Percentiles rank a stretch among this genome's conserved stretches.
Evolutionary conservation across 2,329 filamentous ascomycete species (phyloP).

Genomic region (Claviceps sp.): DNA sequence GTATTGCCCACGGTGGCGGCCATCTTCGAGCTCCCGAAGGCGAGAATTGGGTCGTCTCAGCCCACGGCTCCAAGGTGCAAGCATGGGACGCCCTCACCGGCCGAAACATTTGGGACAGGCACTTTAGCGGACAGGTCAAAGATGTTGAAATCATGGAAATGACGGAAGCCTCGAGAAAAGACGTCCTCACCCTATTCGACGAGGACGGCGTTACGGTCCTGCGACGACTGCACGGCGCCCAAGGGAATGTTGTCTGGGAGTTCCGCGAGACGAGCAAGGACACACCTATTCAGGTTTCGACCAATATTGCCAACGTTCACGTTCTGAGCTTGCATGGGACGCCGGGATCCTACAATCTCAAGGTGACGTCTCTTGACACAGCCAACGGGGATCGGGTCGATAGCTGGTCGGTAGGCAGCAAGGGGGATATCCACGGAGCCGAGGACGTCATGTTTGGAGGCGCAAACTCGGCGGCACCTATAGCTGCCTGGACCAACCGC

Average conservation of each 20-base stretch:
- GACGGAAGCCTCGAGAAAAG: slow-evolving; percentile 49
- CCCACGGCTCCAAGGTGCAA: slow-evolving; percentile 54
- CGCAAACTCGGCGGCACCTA: slow-evolving; percentile 59
- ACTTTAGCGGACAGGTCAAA: slow-evolving; percentile 43
- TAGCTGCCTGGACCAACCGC: slow-evolving; percentile 63
- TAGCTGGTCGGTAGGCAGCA: slow-evolving; percentile 59
- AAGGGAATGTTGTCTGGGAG: slow-evolving; percentile 69
- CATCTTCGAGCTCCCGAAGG: slow-evolving; percentile 62
- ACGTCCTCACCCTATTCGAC: slow-evolving; percentile 57
- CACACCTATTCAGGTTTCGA: slow-evolving; percentile 59
- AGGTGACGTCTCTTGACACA: slow-evolving; percentile 60
- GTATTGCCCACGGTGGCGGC: slow-evolving; percentile 31
- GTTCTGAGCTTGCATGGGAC: slow-evolving; percentile 62
- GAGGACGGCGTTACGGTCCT: slow-evolving; percentile 45
- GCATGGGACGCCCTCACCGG: slow-evolving; percentile 79
- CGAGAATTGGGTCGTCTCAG: slow-evolving; percentile 65
- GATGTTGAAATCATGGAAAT: slow-evolving; percentile 69
- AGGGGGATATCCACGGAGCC: slow-evolving; percentile 53
- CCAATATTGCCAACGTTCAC: slow-evolving; percentile 58
- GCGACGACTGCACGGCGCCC: slow-evolving; percentile 57
- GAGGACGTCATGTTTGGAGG: slow-evolving; percentile 62
- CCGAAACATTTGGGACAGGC: slow-evolving; percentile 59
- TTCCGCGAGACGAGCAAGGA: slow-evolving; percentile 56
- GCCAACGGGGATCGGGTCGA: slow-evolving; percentile 58
- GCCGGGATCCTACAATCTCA: slow-evolving; percentile 60